Base-by-base conservation (phyloP, 306 rosid genomes). In the Trifolium dubium region DNA sequence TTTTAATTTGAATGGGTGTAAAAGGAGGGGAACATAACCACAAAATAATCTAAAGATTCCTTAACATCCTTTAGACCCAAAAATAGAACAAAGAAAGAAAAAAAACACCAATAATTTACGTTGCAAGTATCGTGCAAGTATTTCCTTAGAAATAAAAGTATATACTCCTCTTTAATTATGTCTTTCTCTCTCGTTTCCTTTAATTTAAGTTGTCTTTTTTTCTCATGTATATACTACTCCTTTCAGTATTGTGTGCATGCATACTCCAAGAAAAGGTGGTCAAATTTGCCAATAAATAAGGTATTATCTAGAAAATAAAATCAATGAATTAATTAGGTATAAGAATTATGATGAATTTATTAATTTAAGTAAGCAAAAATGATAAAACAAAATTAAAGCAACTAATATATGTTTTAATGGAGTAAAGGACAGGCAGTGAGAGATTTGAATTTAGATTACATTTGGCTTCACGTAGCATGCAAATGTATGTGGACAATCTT, bases 381-480 rank as follows among this genome's bases (percentile, higher is more conserved):
- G 49, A 18, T 67, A 39, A 28, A 23, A 56, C 6, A 60, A 64
- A 64, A 53, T 0, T 5, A 10, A 34, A 31, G 63, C 64, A 71
- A 65, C 14, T 53, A 54, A 64, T 47, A 1, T 15, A 40, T 5
- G 13, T 64, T 30, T 31, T 47, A 64, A 64, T 64, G 32, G 31
- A 51, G 49, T 51, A 63, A 46, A 71, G 11, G n/a, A 72, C 43
- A 61, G 68, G 10, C 63, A 58, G 2, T 13, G 47, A 41, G 46
- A 61, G 69, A 77, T 82, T 51, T 73, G 56, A 30, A 29, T 23
- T 30, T 28, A 67, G 64, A 82, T 53, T 60, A 61, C 50, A 40
- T 64, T 51, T 80, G 73, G 67, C 29, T 35, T 70, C 69, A 82
- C 79, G 58, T 77, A 71, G 79, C 70, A 78, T 65, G 76, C 32